Conservation (phyloP, 169 alveolate species). For the Prorocentrum cordatum region DNA sequence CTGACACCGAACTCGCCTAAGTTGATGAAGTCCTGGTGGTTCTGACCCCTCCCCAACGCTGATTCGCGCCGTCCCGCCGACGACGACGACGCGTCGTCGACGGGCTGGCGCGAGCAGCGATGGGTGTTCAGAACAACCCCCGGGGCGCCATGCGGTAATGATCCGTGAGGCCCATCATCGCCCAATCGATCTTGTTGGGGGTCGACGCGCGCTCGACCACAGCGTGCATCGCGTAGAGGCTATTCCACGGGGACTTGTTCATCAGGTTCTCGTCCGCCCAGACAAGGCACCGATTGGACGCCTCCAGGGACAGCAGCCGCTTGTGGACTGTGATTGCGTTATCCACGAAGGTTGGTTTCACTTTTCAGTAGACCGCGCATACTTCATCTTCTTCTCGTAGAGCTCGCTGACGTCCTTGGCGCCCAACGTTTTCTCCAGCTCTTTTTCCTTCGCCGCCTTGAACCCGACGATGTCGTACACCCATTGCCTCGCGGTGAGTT, state of each 20-base stretch:
- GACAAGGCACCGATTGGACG: background rate
- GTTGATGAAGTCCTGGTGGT: background rate
- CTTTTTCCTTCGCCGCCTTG: background rate
- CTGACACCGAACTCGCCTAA: background rate
- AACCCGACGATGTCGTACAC: conserved; percentile 5
- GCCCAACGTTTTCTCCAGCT: background rate
- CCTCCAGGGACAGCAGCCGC: background rate
- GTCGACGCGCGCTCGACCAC: background rate
- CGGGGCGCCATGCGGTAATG: background rate
- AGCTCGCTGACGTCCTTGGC: background rate
- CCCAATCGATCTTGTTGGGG: background rate
- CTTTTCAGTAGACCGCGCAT: background rate
- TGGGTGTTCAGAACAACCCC: no score
- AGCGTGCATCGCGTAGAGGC: background rate
- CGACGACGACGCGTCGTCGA: no score
- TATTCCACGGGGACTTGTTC: background rate
- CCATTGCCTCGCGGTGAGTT: background rate
- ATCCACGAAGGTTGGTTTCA: background rate
- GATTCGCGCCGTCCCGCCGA: no score
- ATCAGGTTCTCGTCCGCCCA: background rate
- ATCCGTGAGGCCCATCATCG: background rate
- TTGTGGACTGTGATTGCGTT: background rate
- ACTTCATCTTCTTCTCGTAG: background rate
- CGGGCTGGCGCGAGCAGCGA: no score
- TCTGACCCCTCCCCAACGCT: background rate